A percentile compares a stretch with the other conserved stretches of the same genome.
Conservation (phyloP, 345 rosid genomes). For the Rubroshorea leprosula region DNA sequence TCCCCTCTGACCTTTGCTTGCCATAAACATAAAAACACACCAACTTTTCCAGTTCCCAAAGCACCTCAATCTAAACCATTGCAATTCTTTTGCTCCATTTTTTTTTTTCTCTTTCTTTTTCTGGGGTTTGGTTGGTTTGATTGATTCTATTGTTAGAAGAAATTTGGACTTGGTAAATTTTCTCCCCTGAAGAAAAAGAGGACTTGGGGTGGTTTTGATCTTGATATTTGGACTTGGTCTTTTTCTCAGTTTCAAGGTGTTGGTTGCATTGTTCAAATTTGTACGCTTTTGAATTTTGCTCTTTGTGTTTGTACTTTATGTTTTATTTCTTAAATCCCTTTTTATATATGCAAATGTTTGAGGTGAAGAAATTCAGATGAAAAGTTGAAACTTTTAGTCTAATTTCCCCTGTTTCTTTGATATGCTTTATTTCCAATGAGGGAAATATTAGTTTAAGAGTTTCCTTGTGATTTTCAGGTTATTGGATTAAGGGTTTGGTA, state of each 20-base stretch:
- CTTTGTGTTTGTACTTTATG: no score
- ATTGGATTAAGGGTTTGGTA: slow-evolving; percentile 2
- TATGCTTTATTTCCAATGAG: no score
- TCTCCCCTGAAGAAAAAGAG: slow-evolving; percentile 11
- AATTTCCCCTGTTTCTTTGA: background rate
- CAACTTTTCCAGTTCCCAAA: background rate
- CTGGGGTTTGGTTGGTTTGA: background rate
- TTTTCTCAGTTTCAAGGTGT: slow-evolving; percentile 12
- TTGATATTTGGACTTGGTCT: slow-evolving; percentile 21
- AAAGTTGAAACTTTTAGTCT: background rate
- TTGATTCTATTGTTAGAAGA: no score
- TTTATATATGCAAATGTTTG: no score
- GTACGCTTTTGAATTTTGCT: background rate
- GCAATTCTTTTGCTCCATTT: background rate
- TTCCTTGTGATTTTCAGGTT: no score
- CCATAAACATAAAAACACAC: background rate
- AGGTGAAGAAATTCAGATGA: background rate
- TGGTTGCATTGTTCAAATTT: slow-evolving; percentile 17
- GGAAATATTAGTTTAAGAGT: no score
- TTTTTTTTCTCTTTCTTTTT: background rate
- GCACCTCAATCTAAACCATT: slow-evolving; percentile 1
- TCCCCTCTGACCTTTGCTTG: background rate
- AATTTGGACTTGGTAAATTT: no score
- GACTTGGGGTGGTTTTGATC: slow-evolving; percentile 14
- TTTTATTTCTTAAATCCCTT: no score